phyloP scores from a whole-genome alignment of 2,329 filamentous ascomycete genomes.

The Fusarium solani-melongenae region DNA sequence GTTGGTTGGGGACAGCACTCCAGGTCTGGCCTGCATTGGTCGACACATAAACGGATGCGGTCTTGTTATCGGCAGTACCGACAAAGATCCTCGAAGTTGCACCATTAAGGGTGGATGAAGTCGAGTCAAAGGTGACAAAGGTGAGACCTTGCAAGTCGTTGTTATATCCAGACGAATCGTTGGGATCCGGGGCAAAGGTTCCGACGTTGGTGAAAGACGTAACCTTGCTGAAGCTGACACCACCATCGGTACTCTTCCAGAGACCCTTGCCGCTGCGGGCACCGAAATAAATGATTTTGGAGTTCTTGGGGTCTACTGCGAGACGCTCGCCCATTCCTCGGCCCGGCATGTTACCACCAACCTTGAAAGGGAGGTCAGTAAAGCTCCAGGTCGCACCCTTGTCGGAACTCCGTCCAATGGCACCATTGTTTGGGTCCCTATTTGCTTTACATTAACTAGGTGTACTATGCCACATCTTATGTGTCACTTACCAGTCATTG shows the following conservation, averaged over 20 bases:
- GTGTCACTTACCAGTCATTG: slow-evolving; percentile 54
- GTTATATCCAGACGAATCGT: slow-evolving; percentile 56
- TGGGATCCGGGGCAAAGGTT: slow-evolving; percentile 58
- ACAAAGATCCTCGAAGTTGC: slow-evolving; percentile 68
- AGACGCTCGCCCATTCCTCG: slow-evolving; percentile 69
- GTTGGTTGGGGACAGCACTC: slow-evolving; percentile 62
- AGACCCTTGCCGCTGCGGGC: slow-evolving; percentile 68
- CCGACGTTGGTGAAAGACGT: slow-evolving; percentile 62
- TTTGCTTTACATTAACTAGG: accelerated
- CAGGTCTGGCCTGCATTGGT: slow-evolving; percentile 65
- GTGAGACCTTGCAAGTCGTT: slow-evolving; percentile 59
- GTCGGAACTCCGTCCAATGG: slow-evolving; percentile 66
- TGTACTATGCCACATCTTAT: accelerated
- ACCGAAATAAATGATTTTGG: slow-evolving; percentile 68
- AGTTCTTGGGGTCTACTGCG: slow-evolving; percentile 67
- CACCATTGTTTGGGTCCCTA: slow-evolving; percentile 64
- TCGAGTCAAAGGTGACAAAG: slow-evolving; percentile 67
- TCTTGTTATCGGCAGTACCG: slow-evolving; percentile 63
- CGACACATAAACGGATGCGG: slow-evolving; percentile 64
- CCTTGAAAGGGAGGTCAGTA: slow-evolving; percentile 66
- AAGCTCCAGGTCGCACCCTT: slow-evolving; percentile 63
- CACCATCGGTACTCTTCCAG: slow-evolving; percentile 67
- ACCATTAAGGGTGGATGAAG: slow-evolving; percentile 56
- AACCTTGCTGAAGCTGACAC: slow-evolving; percentile 65
- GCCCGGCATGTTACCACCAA: slow-evolving; percentile 71